Evolutionary conservation across 2,329 filamentous ascomycete species (phyloP), one percentile per base, ranked within the genome.

Genomic region (Myriosclerotinia curreyana): DNA sequence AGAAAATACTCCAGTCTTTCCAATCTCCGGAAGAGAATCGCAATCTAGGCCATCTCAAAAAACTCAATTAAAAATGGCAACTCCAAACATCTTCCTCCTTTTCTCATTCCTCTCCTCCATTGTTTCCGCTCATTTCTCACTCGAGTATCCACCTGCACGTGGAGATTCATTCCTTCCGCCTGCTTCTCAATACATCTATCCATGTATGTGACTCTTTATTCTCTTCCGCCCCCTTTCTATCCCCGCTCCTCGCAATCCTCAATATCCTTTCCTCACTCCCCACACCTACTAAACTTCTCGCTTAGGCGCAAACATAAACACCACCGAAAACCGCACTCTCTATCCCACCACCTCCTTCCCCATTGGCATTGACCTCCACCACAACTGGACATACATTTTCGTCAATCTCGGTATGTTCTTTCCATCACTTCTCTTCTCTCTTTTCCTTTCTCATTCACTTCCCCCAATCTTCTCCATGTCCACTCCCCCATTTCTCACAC

Each of bases 231-330:
- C n/a, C 2, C 20, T 46, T 36, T 44, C 0, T 8, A 22, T 3
- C 15, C 38, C 38, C 42, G 5, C 22, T 14, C 28, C 38, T 46
- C 38, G 22, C 11, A 5, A 40, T 11, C n/a, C 34, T 40, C 28
- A 40, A 28, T 4, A 36, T 22, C n/a, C 12, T 25, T 11, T 7
- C 22, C 14, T 31, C 28, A 25, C 14, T 22, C 22, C 25, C 9
- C 9, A 17, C 34, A 15, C 17, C 5, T 5, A 51, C 53, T 60
- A 48, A 54, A 22, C 5, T 22, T 17, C 9, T 17, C 34, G 7
- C 9, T 2, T 7, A 67, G 66, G 66, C 25, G 66, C 66, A 11
- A 65, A 65, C 46, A 64, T 67, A 12, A 66, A 49, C n/a, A 62
- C 65, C 20, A 66, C 46, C 2, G n/a, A 55, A 1, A 64, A 61